These are phyloP conservation scores for Ilex aquifolium DNA, from an alignment of 257 asterid species.

Conservation along the genomic window DNA sequence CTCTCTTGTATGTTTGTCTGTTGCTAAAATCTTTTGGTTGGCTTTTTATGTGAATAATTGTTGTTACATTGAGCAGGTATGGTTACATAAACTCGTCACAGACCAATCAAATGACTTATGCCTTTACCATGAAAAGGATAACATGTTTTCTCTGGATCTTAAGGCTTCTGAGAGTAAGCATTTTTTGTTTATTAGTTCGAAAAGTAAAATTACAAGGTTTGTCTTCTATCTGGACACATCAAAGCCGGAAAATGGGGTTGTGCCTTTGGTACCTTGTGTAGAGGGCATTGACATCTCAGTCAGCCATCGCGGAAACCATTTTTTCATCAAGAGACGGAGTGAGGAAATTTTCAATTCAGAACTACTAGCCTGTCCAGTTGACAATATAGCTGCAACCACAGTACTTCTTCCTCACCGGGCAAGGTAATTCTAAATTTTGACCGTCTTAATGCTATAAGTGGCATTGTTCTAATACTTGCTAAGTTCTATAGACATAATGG, in stretches of 20 bases:
- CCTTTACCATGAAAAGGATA: conserved; percentile 89
- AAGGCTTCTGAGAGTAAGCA: conserved; percentile 86
- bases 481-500: no score
- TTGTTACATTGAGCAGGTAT: conserved; percentile 44
- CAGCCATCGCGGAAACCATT: conserved; percentile 93
- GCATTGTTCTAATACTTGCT: no score
- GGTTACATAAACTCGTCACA: conserved; percentile 77
- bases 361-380: conserved; percentile 74
- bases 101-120: conserved; percentile 70
- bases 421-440: conserved; percentile 41
- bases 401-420: conserved; percentile 82
- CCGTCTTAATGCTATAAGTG: background rate
- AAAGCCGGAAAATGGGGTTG: conserved; percentile 57
- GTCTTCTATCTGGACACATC: conserved; percentile 71
- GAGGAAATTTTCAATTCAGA: conserved; percentile 82
- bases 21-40: no score
- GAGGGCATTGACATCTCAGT: conserved; percentile 76
- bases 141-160: conserved; percentile 67
- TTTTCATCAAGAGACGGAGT: conserved; percentile 75
- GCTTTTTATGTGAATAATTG: conserved; percentile 1
- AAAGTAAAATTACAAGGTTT: conserved; percentile 83
- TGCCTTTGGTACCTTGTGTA: conserved; percentile 60
- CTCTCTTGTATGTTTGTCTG: no score
- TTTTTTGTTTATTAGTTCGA: conserved; percentile 68
- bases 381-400: conserved; percentile 52